These are phyloP conservation scores for Heracleum sosnowskyi DNA, from an alignment of 129 eudicot genomes.

Conservation along the genomic window DNA sequence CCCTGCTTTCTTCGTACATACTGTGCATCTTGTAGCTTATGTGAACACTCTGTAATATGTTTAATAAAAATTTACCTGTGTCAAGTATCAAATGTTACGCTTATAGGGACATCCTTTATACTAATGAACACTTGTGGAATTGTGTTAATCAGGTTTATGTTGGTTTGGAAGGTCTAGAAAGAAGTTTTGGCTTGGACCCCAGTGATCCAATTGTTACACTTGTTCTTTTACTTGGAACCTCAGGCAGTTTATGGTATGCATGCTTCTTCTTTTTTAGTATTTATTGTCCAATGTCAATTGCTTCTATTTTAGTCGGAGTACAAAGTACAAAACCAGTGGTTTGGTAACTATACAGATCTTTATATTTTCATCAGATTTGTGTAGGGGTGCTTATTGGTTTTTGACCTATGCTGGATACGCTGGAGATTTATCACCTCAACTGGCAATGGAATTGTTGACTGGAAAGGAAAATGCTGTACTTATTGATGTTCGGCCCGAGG, in stretches of 20 bases:
- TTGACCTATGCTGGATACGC: constrained; percentile 86
- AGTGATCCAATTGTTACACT: constrained; percentile 73
- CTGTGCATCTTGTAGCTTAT: neutral
- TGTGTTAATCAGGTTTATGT: constrained; percentile 39
- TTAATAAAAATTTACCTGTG: neutral
- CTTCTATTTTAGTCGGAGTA: neutral
- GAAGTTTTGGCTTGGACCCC: constrained; percentile 68
- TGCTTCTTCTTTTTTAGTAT: constrained; percentile 12
- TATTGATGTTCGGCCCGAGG: constrained; percentile 98
- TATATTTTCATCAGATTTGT: constrained; percentile 44
- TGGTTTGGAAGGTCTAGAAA: constrained; percentile 57
- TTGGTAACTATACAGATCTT: constrained; percentile 18
- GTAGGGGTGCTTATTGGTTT: constrained; percentile 81
- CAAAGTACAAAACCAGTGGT: neutral
- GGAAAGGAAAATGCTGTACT: constrained; percentile 62
- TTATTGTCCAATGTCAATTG: neutral
- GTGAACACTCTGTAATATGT: neutral
- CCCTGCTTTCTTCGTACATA: neutral
- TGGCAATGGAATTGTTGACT: constrained; percentile 53
- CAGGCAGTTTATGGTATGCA: constrained; percentile 67
- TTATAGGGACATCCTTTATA: neutral
- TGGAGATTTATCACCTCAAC: constrained; percentile 77
- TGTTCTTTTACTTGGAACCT: constrained; percentile 57
- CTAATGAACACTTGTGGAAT: neutral
- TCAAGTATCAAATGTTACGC: neutral